These are phyloP conservation scores for Trichoderma brevicompactum DNA, from an alignment of 2,329 filamentous ascomycete species.

Conservation along the genomic window DNA sequence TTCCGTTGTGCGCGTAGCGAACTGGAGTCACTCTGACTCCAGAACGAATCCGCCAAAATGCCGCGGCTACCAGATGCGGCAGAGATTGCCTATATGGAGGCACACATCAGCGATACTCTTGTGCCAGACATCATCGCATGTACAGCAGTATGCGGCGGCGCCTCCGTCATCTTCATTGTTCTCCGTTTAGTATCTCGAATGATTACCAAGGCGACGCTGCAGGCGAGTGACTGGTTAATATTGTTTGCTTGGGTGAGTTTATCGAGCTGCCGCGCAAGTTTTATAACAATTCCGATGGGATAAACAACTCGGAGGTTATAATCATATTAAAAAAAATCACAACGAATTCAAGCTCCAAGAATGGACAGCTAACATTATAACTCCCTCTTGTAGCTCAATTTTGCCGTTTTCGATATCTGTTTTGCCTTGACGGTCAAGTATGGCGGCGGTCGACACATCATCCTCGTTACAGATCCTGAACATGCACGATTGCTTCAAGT, in stretches of 20 bases:
- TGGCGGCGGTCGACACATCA: constrained; percentile 16
- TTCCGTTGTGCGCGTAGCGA: not conserved
- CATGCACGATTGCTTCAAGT: constrained; percentile 14
- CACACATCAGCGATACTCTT: not conserved
- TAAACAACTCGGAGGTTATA: not conserved
- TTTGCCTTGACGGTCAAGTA: constrained; percentile 17
- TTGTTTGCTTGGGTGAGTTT: constrained; percentile 31
- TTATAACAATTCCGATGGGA: not conserved
- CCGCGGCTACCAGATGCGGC: constrained; percentile 4
- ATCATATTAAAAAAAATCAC: too few species aligned
- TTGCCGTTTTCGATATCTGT: constrained; percentile 14
- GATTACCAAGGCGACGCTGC: not conserved
- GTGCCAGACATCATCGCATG: constrained; percentile 9
- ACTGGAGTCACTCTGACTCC: not conserved
- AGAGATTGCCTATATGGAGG: constrained; percentile 14
- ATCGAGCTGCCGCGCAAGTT: not conserved
- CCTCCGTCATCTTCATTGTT: not conserved
- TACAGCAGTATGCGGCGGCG: constrained; percentile 3
- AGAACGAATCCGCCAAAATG: not conserved
- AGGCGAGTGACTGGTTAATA: constrained; percentile 30
- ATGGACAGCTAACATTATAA: not conserved
- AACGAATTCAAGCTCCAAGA: not conserved
- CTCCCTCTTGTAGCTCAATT: not conserved
- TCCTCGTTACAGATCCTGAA: constrained; percentile 10
- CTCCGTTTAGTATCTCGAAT: not conserved